A percentile compares a stretch with the other conserved stretches of the same genome.
Evolutionary conservation across 2,329 filamentous ascomycete genomes (phyloP).

Genomic region (Zopfia rhizophila): DNA sequence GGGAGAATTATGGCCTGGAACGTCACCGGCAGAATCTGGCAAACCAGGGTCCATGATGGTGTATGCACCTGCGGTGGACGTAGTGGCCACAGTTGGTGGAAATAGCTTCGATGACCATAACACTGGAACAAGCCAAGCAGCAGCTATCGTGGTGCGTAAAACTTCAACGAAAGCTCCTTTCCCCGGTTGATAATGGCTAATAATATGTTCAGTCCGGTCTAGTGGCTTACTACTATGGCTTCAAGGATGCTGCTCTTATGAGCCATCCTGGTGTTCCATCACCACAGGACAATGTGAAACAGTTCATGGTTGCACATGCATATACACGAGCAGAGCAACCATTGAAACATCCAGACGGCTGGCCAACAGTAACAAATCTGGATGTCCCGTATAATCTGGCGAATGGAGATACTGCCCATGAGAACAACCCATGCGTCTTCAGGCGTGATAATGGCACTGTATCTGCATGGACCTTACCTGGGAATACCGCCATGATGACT

Average conservation of each 20-base stretch:
- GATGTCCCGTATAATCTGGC: too few species aligned
- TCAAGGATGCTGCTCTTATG: too few species aligned
- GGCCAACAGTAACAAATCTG: too few species aligned
- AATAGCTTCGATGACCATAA: too few species aligned
- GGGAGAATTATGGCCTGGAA: slow-evolving; percentile 1
- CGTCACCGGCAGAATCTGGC: slow-evolving; percentile 1
- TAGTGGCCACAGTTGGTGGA: background rate
- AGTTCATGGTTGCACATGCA: slow-evolving; percentile 14
- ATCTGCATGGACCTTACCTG: too few species aligned
- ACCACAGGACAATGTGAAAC: slow-evolving; percentile 2
- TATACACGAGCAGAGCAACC: slow-evolving; percentile 1
- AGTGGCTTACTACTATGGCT: slow-evolving; percentile 13
- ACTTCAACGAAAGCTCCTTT: background rate
- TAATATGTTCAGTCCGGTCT: slow-evolving; percentile 10
- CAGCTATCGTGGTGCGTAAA: slow-evolving; percentile 15
- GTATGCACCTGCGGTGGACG: slow-evolving; percentile 8
- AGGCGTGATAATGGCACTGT: too few species aligned
- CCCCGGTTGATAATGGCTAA: too few species aligned
- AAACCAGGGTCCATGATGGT: slow-evolving; percentile 12
- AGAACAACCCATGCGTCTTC: too few species aligned
- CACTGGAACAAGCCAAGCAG: slow-evolving; percentile 15
- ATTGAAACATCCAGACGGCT: too few species aligned
- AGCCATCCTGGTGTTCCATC: background rate
- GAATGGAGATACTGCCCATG: too few species aligned
- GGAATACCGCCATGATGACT: too few species aligned